Evolutionary conservation across 140 eudicot genomes (phyloP), one percentile per base, ranked within the genome.

Genomic region (Oenanthe javanica): DNA sequence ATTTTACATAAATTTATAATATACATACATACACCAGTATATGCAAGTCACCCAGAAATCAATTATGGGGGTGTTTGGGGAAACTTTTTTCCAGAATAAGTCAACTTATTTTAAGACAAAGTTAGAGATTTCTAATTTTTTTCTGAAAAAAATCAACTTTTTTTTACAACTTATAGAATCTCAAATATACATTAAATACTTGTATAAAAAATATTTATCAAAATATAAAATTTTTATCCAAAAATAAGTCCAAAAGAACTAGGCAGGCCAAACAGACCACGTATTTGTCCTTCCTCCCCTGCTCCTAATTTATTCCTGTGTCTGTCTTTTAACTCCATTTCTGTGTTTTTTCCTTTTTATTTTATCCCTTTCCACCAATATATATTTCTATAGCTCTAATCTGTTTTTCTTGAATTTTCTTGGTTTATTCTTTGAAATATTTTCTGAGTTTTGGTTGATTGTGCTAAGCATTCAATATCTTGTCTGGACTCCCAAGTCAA

Each of bases 251-350:
- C n/a, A n/a, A n/a, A n/a, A n/a, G n/a, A n/a, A n/a, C n/a, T n/a
- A n/a, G n/a, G n/a, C n/a, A n/a, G n/a, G n/a, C n/a, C n/a, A n/a
- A n/a, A n/a, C n/a, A n/a, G n/a, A n/a, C n/a, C n/a, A n/a, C n/a
- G n/a, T n/a, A 63, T 63, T 25, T 25, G 71, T 23, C 76, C 12
- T 23, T 23, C 78, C 16, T 4, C 4, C n/a, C 11, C 43, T 36
- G 42, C 48, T 70, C n/a, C 43, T 14, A 38, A 31, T 47, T 45
- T 15, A 10, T 74, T 21, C 38, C 19, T 11, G 57, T 74, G 78
- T 74, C 78, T 74, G 51, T 74, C 25, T 74, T 45, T 74, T 46
- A 19, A 72, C 25, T 73, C 50, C 21, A 10, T 25, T 69, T 69
- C 1, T 18, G 47, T 43, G 46, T 43, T 10, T 69, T 69, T 69